These are phyloP conservation scores for Podila verticillata DNA, from an alignment of 192 early-diverging fungal genomes.

Conservation along the genomic window DNA sequence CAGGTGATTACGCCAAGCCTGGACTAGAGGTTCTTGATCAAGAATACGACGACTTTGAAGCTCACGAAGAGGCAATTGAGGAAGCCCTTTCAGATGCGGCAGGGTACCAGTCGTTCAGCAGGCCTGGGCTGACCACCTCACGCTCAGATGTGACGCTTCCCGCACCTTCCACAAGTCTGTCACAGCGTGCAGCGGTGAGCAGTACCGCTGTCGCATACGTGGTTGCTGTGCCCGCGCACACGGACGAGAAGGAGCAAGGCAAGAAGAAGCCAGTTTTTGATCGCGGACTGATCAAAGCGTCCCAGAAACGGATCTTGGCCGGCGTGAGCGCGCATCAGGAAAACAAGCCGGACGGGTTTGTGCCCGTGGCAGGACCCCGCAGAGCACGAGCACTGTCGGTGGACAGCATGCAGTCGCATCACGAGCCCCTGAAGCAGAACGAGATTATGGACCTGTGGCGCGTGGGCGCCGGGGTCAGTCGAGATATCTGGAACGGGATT, in stretches of 20 bases:
- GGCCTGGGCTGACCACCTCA: not conserved
- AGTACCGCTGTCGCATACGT: conserved; percentile 43
- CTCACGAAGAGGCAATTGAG: not conserved
- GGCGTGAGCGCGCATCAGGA: conserved; percentile 10
- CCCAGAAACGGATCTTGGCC: conserved; percentile 42
- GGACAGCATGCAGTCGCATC: conserved; percentile 28
- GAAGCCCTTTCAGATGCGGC: not conserved
- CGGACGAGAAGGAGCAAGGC: conserved; percentile 9
- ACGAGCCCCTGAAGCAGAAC: conserved; percentile 22
- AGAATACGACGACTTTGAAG: not conserved
- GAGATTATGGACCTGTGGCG: conserved; percentile 46
- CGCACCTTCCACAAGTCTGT: conserved; percentile 13
- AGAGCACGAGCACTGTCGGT: conserved; percentile 40
- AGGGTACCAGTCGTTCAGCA: not conserved
- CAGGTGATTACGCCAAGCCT: not conserved
- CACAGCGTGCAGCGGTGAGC: conserved; percentile 19
- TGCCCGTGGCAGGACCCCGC: not conserved
- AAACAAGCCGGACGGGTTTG: not conserved
- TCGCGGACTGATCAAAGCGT: conserved; percentile 34
- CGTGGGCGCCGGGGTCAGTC: conserved; percentile 41
- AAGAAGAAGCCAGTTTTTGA: conserved; percentile 33
- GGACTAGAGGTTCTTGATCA: not conserved
- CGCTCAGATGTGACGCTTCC: not conserved
- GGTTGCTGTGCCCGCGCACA: conserved; percentile 24
- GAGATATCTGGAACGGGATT: conserved; percentile 40